A percentile compares a stretch with the other conserved stretches of the same genome.
Evolutionary conservation across 345 rosid species (phyloP).

Genomic region (Populus nigra): DNA sequence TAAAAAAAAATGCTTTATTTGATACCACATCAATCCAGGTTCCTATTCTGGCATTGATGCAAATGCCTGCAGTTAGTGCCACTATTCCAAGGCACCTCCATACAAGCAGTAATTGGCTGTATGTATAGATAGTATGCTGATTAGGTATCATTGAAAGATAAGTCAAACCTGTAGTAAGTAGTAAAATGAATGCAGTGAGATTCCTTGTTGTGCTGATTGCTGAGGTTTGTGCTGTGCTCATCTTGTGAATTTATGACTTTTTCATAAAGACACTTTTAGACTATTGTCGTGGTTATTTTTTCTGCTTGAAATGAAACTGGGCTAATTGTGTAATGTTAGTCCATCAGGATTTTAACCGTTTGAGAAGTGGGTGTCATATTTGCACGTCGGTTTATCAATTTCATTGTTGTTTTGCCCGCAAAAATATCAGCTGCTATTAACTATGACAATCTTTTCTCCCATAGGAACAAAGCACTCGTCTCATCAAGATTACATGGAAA

Average conservation of each 20-base stretch:
- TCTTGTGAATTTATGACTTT: not conserved
- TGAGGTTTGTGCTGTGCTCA: not conserved
- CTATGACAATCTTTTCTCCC: not conserved
- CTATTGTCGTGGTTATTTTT: not conserved
- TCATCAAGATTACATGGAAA: slow-evolving; percentile 97
- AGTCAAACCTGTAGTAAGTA: not conserved
- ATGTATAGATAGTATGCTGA: not conserved
- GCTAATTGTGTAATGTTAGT: not conserved
- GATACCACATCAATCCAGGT: not conserved
- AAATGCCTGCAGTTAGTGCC: not conserved
- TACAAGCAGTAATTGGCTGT: not conserved
- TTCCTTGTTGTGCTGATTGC: not conserved
- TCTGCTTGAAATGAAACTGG: not conserved
- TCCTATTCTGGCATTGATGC: not conserved
- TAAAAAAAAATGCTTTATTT: not conserved
- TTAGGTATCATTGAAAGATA: not conserved
- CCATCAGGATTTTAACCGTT: too few relatives aligned
- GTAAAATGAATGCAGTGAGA: not conserved
- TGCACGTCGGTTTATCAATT: not conserved
- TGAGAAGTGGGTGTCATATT: not conserved
- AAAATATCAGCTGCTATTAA: not conserved
- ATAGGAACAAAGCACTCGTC: slow-evolving; percentile 82
- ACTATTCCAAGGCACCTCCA: not conserved
- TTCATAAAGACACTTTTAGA: not conserved
- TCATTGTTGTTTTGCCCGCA: not conserved